Evolutionary conservation across 1,139 yeast species (phyloP).

Genomic region (Keqinozyma sinolaborantium): DNA sequence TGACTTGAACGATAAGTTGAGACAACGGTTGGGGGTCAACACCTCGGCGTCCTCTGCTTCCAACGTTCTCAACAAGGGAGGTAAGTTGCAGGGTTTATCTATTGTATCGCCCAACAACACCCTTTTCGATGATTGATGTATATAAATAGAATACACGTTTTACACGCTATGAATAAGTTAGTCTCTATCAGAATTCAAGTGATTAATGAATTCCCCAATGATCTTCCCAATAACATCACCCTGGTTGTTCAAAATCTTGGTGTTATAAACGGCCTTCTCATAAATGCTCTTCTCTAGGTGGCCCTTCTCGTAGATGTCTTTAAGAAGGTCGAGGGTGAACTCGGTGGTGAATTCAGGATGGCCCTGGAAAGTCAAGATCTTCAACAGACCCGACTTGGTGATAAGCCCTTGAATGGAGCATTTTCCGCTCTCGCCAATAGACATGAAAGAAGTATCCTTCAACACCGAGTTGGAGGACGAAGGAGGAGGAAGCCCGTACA

Average conservation of each 20-base stretch:
- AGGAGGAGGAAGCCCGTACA: conserved; percentile 34
- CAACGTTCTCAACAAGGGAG: conserved; percentile 21
- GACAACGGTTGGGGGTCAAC: conserved; percentile 16
- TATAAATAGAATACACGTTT: conserved; percentile 1
- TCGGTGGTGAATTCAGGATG: conserved; percentile 75
- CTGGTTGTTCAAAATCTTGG: conserved; percentile 30
- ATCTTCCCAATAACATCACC: conserved; percentile 31
- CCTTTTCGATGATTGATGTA: conserved; percentile 21
- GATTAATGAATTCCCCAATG: conserved; percentile 23
- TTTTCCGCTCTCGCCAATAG: conserved; percentile 50
- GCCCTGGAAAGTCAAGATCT: conserved; percentile 73
- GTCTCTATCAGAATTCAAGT: conserved; percentile 3
- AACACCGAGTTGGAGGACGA: conserved; percentile 21
- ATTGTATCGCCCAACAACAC: conserved; percentile 38
- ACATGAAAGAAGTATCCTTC: conserved; percentile 23
- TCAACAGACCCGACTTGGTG: conserved; percentile 38
- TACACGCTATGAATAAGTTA: not conserved
- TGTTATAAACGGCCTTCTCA: conserved; percentile 25
- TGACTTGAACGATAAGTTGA: conserved; percentile 31
- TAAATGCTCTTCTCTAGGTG: conserved; percentile 16
- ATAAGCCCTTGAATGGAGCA: conserved; percentile 63
- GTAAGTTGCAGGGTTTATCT: conserved; percentile 40
- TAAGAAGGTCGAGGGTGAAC: conserved; percentile 25
- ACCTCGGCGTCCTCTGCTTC: conserved; percentile 4
- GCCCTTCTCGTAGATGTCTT: conserved; percentile 12